These are phyloP conservation scores for Noccaea caerulescens DNA, from an alignment of 345 rosid species.

Conservation along the genomic window DNA sequence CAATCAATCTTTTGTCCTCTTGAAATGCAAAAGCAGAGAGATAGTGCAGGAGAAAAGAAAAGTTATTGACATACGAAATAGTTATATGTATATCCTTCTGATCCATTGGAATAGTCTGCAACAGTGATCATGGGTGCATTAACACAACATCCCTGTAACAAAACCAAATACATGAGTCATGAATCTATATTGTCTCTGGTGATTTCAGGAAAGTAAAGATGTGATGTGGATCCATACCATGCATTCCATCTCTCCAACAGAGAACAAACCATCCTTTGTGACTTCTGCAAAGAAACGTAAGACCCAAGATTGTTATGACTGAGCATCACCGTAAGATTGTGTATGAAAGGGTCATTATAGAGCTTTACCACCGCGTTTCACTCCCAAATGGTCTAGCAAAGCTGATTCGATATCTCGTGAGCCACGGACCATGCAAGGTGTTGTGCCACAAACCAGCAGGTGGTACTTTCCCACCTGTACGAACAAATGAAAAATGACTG, in stretches of 20 bases:
- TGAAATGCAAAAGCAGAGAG: background rate
- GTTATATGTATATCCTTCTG: constrained; percentile 93
- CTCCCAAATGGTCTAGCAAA: constrained; percentile 89
- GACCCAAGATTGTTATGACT: constrained; percentile 26
- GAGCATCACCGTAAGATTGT: background rate
- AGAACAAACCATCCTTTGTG: constrained; percentile 97
- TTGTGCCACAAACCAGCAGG: constrained; percentile 96
- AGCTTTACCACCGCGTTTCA: constrained; percentile 83
- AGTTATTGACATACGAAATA: constrained; percentile 65
- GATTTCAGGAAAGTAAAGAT: constrained; percentile 4
- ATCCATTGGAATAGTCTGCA: constrained; percentile 92
- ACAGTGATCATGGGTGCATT: constrained; percentile 99
- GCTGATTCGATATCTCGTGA: constrained; percentile 89
- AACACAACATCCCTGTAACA: constrained; percentile 91
- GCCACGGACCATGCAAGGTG: constrained; percentile 98
- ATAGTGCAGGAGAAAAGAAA: constrained; percentile 19
- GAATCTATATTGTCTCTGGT: background rate
- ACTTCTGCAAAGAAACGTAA: constrained; percentile 62
- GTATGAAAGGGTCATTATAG: constrained; percentile 18
- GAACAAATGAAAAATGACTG: constrained; percentile 28
- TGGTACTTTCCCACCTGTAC: constrained; percentile 95
- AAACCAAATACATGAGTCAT: constrained; percentile 24
- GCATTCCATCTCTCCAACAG: constrained; percentile 99
- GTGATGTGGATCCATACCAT: constrained; percentile 61
- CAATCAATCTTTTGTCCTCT: background rate